Evolutionary conservation across 1,139 yeast genomes (phyloP), one percentile per base, ranked within the genome.

Genomic region (Suhomyces choctaworum): DNA sequence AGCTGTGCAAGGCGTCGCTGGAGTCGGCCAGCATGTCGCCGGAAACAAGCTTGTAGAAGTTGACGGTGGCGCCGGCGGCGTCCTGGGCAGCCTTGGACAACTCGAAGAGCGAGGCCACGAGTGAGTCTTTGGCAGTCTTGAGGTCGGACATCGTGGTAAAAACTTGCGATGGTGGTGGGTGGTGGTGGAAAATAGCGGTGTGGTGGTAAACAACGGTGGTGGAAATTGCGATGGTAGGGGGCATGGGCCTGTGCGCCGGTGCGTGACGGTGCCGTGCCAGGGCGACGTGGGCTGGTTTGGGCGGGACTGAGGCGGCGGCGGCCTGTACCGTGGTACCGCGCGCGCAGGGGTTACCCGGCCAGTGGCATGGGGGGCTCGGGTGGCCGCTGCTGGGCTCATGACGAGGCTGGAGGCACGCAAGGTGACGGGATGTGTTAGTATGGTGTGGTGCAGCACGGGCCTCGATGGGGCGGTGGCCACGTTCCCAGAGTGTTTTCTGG

Each of bases 21-120:
- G 40, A 37, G 23, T 54, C 47, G 26, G 64, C 56, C 29, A 39
- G 37, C 33, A 60, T 62, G 27, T 59, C 64, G 31, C 58, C 62
- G 22, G 58, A 60, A 14, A 78, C 64, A 16, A 73, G 68, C 51
- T 80, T 80, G 70, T 81, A 83, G 60, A 83, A 84, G 52, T 80
- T 81, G 42, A 85, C 77, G 23, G 90, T 78, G 22, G 92, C 89
- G 28, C 79, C 66, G 26, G 94, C 87, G 31, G 92, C 86, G 39
- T 83, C 89, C 45, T 75, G 78, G 29, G 95, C 90, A 14, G 90
- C 86, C 54, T 81, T 84, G 34, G 94, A 80, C 41, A 87, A 75
- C 56, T 83, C 89, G 52, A 82, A 82, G 41, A 87, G 75, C 5
- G 95, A 77, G 27, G 94, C 76, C 44, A 87, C 89, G 32, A 86